Percentiles rank a stretch among this genome's conserved stretches.
phyloP scores from a whole-genome alignment of 2,329 filamentous ascomycete species.

The Madurella fahalii region DNA sequence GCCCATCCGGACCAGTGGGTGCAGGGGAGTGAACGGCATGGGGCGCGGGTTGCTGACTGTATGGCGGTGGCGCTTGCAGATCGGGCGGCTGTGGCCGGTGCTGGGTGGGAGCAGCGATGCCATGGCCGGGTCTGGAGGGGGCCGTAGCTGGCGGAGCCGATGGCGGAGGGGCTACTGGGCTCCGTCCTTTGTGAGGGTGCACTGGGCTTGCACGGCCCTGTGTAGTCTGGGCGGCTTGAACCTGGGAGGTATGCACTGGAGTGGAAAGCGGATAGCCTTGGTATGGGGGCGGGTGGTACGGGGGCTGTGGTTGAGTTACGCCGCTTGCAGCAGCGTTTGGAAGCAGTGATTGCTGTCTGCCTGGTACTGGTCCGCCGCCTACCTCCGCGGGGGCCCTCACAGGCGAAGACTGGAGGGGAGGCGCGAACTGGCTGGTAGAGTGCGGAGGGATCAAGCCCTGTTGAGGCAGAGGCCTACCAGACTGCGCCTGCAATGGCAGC shows the following conservation, averaged over 20 bases:
- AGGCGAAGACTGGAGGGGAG: conserved; percentile 35
- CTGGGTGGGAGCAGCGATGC: conserved; percentile 16
- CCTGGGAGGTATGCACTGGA: conserved; percentile 20
- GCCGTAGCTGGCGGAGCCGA: conserved; percentile 21
- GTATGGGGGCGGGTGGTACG: conserved; percentile 13
- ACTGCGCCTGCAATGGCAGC: conserved; percentile 19
- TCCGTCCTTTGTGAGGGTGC: conserved; percentile 16
- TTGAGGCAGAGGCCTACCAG: conserved; percentile 14
- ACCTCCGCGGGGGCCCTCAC: conserved; percentile 20
- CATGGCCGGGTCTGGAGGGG: conserved; percentile 17
- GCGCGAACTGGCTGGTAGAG: conserved; percentile 32
- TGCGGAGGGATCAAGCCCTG: conserved; percentile 21
- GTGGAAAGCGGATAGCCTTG: conserved; percentile 5
- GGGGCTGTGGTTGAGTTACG: conserved; percentile 9
- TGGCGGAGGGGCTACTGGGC: conserved; percentile 15
- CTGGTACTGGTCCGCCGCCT: neutral
- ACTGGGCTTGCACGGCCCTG: conserved; percentile 14
- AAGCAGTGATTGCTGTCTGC: conserved; percentile 2
- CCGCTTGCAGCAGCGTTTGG: conserved; percentile 1
- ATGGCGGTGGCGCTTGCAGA: conserved; percentile 20
- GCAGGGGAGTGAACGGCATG: conserved; percentile 7
- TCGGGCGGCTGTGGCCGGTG: conserved; percentile 18
- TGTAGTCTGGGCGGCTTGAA: conserved; percentile 22
- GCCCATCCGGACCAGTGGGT: conserved; percentile 8
- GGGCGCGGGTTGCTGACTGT: conserved; percentile 6